Base-by-base conservation (phyloP, 1,284 basidiomycete species). In the Cystobasidium slooffiae region DNA sequence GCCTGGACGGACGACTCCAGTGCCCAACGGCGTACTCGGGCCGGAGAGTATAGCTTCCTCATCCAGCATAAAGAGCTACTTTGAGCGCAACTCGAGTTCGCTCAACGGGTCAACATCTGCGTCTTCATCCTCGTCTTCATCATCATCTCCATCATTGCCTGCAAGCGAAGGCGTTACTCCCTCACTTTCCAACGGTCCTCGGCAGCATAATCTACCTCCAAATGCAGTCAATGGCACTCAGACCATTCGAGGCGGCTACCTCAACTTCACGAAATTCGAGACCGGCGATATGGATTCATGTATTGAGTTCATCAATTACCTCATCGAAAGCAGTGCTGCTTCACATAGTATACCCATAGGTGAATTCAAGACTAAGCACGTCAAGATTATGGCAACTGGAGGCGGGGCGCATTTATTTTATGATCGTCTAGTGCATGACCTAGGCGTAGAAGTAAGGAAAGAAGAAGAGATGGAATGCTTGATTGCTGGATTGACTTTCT, bases 401-500 rank as follows among this genome's bases (percentile, higher is more conserved):
- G 97, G 97, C 14, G 97, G 97, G 56, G 96, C 96, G 55, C 94
- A 98, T 86, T 89, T 88, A 80, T 98, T 95, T 84, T 90, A 95
- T 82, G 91, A 94, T 79, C 84, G 91, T 62, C 91, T 99, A 81
- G 86, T 86, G 75, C 84, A 84, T 24, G 88, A 89, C 76, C 85
- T 98, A 4, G 90, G 87, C 37, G 92, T 98, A 69, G 81, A 81
- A 64, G 84, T 99, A 53, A 85, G 86, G 75, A 85, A 90, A 72
- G 96, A 98, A 83, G 97, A 99, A 82, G 97, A 99, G 86, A 99
- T 99, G 97, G 94, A 93, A 84, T 98, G 96, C 81, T 84, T 99
- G 80, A 99, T 99, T 78, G 91, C 95, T 77, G 97, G 97, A 18
- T 86, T 99, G 80, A 93, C 94, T 83, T 99, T 99, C 84, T 92